phyloP scores from a whole-genome alignment of 129 eudicot species.

The Tagetes erecta region DNA sequence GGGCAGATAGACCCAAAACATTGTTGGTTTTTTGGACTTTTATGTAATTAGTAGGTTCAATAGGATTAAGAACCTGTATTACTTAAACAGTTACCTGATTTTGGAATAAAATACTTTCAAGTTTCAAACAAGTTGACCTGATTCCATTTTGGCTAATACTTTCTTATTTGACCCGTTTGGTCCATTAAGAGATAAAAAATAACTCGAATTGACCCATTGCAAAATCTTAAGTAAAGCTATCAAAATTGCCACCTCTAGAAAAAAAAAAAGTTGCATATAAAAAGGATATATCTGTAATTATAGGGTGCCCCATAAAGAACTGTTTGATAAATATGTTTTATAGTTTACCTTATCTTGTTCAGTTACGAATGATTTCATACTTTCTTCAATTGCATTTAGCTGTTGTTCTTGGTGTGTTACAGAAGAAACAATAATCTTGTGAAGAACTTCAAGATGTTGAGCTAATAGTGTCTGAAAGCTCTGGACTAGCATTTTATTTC shows the following conservation, averaged over 20 bases:
- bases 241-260: not conserved
- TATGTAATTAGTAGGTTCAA: not conserved
- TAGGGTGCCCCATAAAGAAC: too few relatives aligned
- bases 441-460: constrained; percentile 57
- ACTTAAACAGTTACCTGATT: not conserved
- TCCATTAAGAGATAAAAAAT: not conserved
- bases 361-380: constrained; percentile 41
- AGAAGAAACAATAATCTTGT: constrained; percentile 43
- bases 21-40: not conserved
- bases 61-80: not conserved
- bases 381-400: constrained; percentile 42
- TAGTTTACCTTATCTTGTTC: constrained; percentile 51
- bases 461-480: constrained; percentile 53
- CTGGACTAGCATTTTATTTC: constrained; percentile 47
- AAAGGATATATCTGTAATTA: not conserved
- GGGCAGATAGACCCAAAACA: not conserved
- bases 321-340: not conserved
- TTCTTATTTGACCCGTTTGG: not conserved
- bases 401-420: constrained; percentile 52
- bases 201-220: not conserved
- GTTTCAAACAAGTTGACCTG: not conserved
- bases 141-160: not conserved
- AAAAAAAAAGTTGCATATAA: not conserved
- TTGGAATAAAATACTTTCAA: not conserved
- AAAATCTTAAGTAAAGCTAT: not conserved